phyloP scores from a whole-genome alignment of 2,329 filamentous ascomycete species.

The Fusarium beomiforme region DNA sequence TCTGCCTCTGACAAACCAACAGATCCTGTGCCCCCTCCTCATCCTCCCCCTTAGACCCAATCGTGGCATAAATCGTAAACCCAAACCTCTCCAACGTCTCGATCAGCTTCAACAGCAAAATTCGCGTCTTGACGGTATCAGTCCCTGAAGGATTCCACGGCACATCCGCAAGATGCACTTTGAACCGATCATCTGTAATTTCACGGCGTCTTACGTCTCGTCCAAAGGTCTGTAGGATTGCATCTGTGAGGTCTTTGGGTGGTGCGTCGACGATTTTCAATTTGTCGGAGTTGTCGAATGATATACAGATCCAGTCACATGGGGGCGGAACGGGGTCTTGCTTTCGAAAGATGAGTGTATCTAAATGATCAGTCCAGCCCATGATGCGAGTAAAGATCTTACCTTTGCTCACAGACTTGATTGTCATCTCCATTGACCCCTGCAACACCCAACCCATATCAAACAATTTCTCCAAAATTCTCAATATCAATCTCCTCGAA shows the following conservation, averaged over 20 bases:
- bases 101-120: neutral
- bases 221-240: neutral
- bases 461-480: constrained; percentile 16
- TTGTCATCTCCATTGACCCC: constrained; percentile 6
- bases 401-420: constrained; percentile 20
- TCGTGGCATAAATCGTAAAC: constrained; percentile 15
- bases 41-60: neutral
- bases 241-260: constrained; percentile 10
- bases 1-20: constrained; percentile 19
- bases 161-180: neutral
- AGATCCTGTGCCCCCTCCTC: constrained; percentile 5
- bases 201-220: neutral
- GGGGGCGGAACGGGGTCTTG: constrained; percentile 13
- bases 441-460: constrained; percentile 26
- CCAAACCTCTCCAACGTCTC: constrained; percentile 3
- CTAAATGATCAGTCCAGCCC: neutral
- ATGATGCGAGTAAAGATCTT: rapidly evolving
- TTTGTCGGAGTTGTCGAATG: constrained; percentile 21
- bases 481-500: constrained; percentile 3
- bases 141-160: constrained; percentile 8
- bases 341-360: constrained; percentile 21
- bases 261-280: constrained; percentile 16
- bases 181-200: neutral
- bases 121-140: neutral
- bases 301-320: constrained; percentile 22